Base-by-base conservation (phyloP, 441 rosid genomes). In the Biscutella laevigata region DNA sequence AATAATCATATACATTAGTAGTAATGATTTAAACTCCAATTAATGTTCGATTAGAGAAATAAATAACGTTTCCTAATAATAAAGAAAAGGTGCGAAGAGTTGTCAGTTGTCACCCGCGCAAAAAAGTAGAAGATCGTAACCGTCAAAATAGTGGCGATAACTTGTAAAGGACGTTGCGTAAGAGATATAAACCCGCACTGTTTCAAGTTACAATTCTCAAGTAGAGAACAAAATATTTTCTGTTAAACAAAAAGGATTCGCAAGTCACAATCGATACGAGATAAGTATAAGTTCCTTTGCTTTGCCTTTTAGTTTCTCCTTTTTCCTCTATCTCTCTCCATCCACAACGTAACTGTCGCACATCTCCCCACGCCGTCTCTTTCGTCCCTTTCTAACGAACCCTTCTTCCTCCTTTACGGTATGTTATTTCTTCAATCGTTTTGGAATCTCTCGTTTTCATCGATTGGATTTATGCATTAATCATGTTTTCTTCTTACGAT, bases 211-310 rank as follows among this genome's bases (percentile, higher is more conserved):
- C 9, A 66, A 25, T 8, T 10, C 4, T 1, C 64, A 59, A 66
- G 66, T 11, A 66, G 70, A 57, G 69, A 66, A 57, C 35, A 36
- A 57, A 47, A 30, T 46, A 15, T 38, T 36, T n/a, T 27, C n/a
- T n/a, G n/a, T n/a, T 21, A 24, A 8, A 29, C 30, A 59, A 59
- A 52, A 38, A 66, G 61, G 50, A 66, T 59, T 66, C 59, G 64
- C 66, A 66, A 66, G 66, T 59, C 61, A 63, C 43, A 39, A 39
- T 44, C 62, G 41, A 62, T 62, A 44, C 61, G 41, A 46, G 9
- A 28, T 11, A 61, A n/a, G n/a, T n/a, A n/a, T n/a, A n/a, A n/a
- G n/a, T n/a, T 25, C 10, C 13, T 41, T 40, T 58, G 15, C 39
- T 38, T 38, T 7, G 2, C 46, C 26, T n/a, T n/a, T n/a, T n/a